phyloP scores from a whole-genome alignment of 2,329 filamentous ascomycete genomes.

The Scedosporium aurantiacum region DNA sequence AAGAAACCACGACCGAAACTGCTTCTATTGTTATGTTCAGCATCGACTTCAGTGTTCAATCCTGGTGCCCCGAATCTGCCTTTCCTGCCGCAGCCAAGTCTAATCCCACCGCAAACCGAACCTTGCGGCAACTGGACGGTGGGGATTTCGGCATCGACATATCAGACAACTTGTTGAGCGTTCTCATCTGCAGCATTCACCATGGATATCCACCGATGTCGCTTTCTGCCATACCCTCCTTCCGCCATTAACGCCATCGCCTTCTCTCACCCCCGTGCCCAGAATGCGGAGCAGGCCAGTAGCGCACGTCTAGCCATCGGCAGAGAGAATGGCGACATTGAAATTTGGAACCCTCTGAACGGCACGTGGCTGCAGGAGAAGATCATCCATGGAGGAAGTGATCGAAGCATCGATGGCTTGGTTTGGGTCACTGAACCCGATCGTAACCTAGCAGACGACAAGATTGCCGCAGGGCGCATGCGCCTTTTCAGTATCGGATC shows the following conservation, averaged over 20 bases:
- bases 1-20: neutral
- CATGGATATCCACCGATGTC: slow-evolving; percentile 96
- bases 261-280: slow-evolving; percentile 64
- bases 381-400: slow-evolving; percentile 70
- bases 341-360: slow-evolving; percentile 86
- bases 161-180: slow-evolving; percentile 7
- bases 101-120: neutral
- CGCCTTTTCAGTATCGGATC: slow-evolving; percentile 95
- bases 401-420: slow-evolving; percentile 79
- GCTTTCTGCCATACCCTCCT: slow-evolving; percentile 86
- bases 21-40: neutral
- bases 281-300: slow-evolving; percentile 37
- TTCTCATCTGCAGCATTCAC: neutral
- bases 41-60: neutral
- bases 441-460: slow-evolving; percentile 52
- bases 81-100: neutral
- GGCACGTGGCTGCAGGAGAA: slow-evolving; percentile 85
- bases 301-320: slow-evolving; percentile 73
- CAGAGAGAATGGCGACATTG: slow-evolving; percentile 88
- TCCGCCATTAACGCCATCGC: slow-evolving; percentile 90
- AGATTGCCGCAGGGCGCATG: slow-evolving; percentile 56
- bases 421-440: slow-evolving; percentile 84
- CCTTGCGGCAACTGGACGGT: neutral
- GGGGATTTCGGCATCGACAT: neutral
- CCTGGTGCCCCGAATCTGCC: neutral